Evolutionary conservation across 2,329 filamentous ascomycete genomes (phyloP), one percentile per base, ranked within the genome.

Genomic region (Trichophyton verrucosum): DNA sequence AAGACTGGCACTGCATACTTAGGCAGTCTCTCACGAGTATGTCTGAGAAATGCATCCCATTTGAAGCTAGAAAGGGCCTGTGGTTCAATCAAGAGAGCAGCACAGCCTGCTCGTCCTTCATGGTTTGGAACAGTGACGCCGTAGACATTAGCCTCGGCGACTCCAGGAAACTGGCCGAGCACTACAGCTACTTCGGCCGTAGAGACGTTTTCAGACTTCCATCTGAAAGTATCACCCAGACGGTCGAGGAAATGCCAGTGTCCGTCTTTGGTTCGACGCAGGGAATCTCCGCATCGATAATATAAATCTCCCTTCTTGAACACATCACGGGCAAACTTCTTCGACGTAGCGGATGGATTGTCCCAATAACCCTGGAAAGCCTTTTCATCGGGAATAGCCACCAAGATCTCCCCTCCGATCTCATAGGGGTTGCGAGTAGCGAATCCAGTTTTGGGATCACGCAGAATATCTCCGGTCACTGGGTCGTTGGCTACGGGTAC

Each of bases 1-100:
- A 91, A 91, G 1, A 90, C 73, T 0, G 88, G 88, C 1, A 91
- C 86, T 0, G 88, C 88, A 67, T 91, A 91, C 64, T 80, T 81
- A 0, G 88, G 88, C 22, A 91, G 75, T 58, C 82, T 78, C 13
- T 78, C 76, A 5, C 81, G 79, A 1, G 80, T 78, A 67, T 86
- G 82, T 73, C 71, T 76, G 9, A 88, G 73, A 8, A 91, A 75
- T 0, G 74, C 82, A 8, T 76, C 73, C 68, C 83, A 88, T 69
- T 86, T 80, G 63, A 88, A 87, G 0, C 63, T 71, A 0, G 72
- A 68, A 33, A 75, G 75, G 0, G 75, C 71, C 0, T 73, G 74
- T 0, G 80, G 77, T 3, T 80, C 78, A 55, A 89, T 78, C 80
- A 71, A 83, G 69, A 73, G 73, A 65, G 69, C 82, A 68, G 68